Evolutionary conservation across 495 filamentous ascomycete genomes (phyloP).

Genomic region (Letharia columbiana): DNA sequence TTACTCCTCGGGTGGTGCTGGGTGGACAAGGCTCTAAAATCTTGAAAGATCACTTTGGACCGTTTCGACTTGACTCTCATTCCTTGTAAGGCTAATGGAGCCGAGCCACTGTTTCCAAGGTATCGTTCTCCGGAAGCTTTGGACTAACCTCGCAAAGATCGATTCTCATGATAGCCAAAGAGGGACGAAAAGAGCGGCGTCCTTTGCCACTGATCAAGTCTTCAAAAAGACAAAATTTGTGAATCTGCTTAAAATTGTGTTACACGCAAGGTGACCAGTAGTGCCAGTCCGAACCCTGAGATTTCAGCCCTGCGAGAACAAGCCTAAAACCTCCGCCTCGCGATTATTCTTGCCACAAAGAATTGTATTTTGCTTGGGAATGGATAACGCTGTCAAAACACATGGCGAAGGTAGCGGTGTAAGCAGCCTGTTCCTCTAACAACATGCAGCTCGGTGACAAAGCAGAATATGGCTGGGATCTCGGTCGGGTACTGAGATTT

Average conservation of each 20-base stretch:
- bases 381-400: background rate
- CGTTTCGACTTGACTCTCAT: slow-evolving; percentile 10
- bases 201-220: background rate
- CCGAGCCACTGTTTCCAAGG: slow-evolving; percentile 7
- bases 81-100: background rate
- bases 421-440: background rate
- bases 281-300: background rate
- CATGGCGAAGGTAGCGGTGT: background rate
- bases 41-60: background rate
- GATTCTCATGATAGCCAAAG: background rate
- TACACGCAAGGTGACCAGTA: background rate
- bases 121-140: background rate
- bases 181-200: background rate
- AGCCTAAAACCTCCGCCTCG: too few relatives aligned
- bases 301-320: background rate
- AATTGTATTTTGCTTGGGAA: too few relatives aligned
- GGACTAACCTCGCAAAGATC: background rate
- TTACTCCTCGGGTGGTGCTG: background rate
- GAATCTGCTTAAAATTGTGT: background rate
- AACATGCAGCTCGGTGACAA: background rate
- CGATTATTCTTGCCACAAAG: too few relatives aligned
- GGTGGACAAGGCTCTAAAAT: background rate
- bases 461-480: background rate
- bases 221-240: background rate
- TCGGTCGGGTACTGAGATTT: background rate